phyloP scores from a whole-genome alignment of 2,329 filamentous ascomycete species.

The Pseudogymnoascus sp. region DNA sequence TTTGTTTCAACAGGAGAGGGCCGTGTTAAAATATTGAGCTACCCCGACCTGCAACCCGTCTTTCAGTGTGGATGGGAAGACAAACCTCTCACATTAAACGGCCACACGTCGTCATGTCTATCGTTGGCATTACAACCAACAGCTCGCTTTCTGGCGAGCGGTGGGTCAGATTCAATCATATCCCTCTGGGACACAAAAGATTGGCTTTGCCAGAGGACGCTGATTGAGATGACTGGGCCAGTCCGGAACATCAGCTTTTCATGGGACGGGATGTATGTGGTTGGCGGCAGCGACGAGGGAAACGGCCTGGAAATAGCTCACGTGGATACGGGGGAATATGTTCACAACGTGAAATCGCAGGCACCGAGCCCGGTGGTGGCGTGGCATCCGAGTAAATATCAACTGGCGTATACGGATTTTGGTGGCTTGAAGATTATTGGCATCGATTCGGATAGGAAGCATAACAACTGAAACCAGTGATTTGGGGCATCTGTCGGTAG shows the following conservation, averaged over 20 bases:
- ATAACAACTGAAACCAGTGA: slow-evolving; percentile 12
- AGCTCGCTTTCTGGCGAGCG: slow-evolving; percentile 63
- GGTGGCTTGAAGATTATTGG: slow-evolving; percentile 55
- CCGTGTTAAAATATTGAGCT: slow-evolving; percentile 60
- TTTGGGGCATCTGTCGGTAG: neutral
- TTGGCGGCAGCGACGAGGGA: slow-evolving; percentile 66
- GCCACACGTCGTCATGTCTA: slow-evolving; percentile 65
- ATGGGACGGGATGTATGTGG: slow-evolving; percentile 68
- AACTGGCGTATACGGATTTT: slow-evolving; percentile 63
- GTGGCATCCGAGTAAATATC: slow-evolving; percentile 69
- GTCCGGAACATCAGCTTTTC: slow-evolving; percentile 65
- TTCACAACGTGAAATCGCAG: slow-evolving; percentile 62
- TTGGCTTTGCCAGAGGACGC: slow-evolving; percentile 66
- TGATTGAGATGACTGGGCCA: slow-evolving; percentile 59
- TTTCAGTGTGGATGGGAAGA: slow-evolving; percentile 34
- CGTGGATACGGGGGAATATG: slow-evolving; percentile 63
- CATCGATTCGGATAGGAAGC: slow-evolving; percentile 41
- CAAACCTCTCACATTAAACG: slow-evolving; percentile 53
- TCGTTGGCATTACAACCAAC: slow-evolving; percentile 61
- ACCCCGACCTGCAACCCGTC: slow-evolving; percentile 52
- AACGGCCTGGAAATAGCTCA: slow-evolving; percentile 61
- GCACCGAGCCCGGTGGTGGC: slow-evolving; percentile 57
- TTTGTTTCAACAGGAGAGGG: slow-evolving; percentile 65
- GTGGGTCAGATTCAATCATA: slow-evolving; percentile 66
- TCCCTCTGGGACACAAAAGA: slow-evolving; percentile 69